Evolutionary conservation across 2,329 filamentous ascomycete genomes (phyloP), one percentile per base, ranked within the genome.

Genomic region (Fusarium sp.): DNA sequence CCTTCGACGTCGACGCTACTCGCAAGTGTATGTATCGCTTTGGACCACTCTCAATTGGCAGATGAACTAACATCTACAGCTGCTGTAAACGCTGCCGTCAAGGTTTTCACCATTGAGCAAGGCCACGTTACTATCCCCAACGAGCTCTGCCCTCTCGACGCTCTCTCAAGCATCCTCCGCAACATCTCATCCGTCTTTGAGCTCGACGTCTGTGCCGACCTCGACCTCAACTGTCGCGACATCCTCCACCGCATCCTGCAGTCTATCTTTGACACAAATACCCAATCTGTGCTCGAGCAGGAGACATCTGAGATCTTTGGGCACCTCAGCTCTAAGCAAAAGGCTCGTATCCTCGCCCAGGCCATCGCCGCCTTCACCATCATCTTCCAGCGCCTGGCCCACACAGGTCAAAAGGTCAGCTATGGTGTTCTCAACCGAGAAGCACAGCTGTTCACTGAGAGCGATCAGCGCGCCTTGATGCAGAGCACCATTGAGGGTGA

Each of bases 261-360:
- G 45, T 72, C 73, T 63, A 73, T 72, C 54, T 75, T 75, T 46
- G 72, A 74, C 65, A 73, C 70, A 40, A 66, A 75, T 34, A 75
- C 73, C 10, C 73, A 75, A 28, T 50, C 50, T 6, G 69, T 64
- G 28, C 65, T 75, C 5, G 73, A 75, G 54, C 70, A 72, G 49
- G 73, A 75, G 58, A 70, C 69, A 11, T 74, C 73, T 9, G 66
- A 75, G 31, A 71, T 74, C 53, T 75, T 75, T 44, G 68, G 73
- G 5, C 58, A 71, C 22, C 66, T 75, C 3, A 61, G 50, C 61
- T 61, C 68, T 14, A 72, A 66, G 22, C 70, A 74, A 43, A 75
- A 73, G 48, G 65, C 55, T 26, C 70, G 66, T 46, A 73, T 75
- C 38, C 58, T 75, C 13, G 72, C 73, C 20, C 72, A 75, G 58